Percentiles rank a stretch among this genome's conserved stretches.
phyloP scores from a whole-genome alignment of 1,284 basidiomycete species.

The Taiwanofungus camphoratus region DNA sequence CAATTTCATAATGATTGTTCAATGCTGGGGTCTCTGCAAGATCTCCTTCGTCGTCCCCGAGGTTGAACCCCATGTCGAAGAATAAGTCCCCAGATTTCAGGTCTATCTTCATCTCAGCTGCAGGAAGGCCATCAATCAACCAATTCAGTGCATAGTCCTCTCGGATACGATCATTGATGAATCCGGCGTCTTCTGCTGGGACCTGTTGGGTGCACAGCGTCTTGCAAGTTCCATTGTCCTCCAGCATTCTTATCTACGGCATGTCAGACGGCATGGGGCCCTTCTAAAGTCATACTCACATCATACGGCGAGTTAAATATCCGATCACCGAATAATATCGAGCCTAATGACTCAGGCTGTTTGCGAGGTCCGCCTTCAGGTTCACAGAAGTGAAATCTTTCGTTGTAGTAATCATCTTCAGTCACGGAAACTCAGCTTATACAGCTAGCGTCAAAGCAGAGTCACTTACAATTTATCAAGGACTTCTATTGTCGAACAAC shows the following conservation, averaged over 20 bases:
- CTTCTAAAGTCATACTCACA: constrained; percentile 39
- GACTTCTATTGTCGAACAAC: constrained; percentile 54
- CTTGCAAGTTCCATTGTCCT: constrained; percentile 71
- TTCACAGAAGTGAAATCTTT: constrained; percentile 81
- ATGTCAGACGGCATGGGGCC: constrained; percentile 2
- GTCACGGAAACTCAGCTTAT: constrained; percentile 13
- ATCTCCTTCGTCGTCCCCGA: constrained; percentile 56
- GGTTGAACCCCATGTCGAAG: constrained; percentile 85
- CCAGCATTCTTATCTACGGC: constrained; percentile 70
- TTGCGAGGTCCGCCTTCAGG: constrained; percentile 74
- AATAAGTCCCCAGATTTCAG: constrained; percentile 74
- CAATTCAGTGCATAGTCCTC: constrained; percentile 96
- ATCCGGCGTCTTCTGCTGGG: constrained; percentile 70
- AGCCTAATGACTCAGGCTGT: constrained; percentile 86
- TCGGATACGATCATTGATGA: constrained; percentile 87
- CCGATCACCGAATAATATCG: constrained; percentile 93
- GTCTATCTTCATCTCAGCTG: constrained; percentile 87
- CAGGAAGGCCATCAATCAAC: constrained; percentile 92
- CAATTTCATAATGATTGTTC: constrained; percentile 90
- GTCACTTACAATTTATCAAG: constrained; percentile 65
- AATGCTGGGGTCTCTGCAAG: constrained; percentile 61
- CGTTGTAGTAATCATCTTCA: constrained; percentile 91
- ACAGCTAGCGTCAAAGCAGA: neutral
- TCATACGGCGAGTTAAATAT: constrained; percentile 91
- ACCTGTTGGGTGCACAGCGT: constrained; percentile 67